A percentile compares a stretch with the other conserved stretches of the same genome.
These are phyloP conservation scores for Cordia subcordata DNA, from an alignment of 257 asterid genomes.

Conservation along the genomic window DNA sequence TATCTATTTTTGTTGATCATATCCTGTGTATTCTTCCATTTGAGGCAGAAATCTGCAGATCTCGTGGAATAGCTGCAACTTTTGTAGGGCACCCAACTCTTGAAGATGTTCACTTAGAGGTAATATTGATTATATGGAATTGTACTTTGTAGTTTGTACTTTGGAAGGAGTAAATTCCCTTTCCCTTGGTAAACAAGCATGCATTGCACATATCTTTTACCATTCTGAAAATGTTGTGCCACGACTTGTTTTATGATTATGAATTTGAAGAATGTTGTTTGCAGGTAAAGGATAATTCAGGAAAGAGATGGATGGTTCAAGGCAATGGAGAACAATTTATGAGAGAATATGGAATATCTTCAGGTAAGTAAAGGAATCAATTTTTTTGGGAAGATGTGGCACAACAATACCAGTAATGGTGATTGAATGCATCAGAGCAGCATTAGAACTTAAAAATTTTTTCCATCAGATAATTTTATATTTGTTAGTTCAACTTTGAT, in stretches of 20 bases:
- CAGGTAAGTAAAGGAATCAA: slow-evolving; percentile 39
- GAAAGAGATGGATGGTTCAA: slow-evolving; percentile 40
- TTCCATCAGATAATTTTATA: too few species aligned
- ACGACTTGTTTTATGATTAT: not conserved
- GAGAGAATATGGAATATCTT: slow-evolving; percentile 50
- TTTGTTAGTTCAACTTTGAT: too few species aligned
- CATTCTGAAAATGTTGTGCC: not conserved
- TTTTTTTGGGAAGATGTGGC: slow-evolving; percentile 1
- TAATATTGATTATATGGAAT: not conserved
- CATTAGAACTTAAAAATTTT: too few species aligned
- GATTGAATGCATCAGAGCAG: not conserved
- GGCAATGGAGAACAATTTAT: slow-evolving; percentile 62
- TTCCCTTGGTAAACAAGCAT: too few species aligned
- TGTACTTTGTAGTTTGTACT: too few species aligned
- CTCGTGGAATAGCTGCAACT: slow-evolving; percentile 74
- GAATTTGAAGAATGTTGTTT: not conserved
- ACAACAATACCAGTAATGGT: not conserved
- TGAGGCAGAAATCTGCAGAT: slow-evolving; percentile 69
- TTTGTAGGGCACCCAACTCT: slow-evolving; percentile 95
- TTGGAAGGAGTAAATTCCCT: too few species aligned
- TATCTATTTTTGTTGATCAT: slow-evolving; percentile 74
- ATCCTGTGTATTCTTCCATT: slow-evolving; percentile 91
- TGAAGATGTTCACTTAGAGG: slow-evolving; percentile 42
- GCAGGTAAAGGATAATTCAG: slow-evolving; percentile 35
- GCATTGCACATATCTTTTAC: too few species aligned